Base-by-base conservation (phyloP, 805 yeast genomes). In the Nakazawaea pomicola region DNA sequence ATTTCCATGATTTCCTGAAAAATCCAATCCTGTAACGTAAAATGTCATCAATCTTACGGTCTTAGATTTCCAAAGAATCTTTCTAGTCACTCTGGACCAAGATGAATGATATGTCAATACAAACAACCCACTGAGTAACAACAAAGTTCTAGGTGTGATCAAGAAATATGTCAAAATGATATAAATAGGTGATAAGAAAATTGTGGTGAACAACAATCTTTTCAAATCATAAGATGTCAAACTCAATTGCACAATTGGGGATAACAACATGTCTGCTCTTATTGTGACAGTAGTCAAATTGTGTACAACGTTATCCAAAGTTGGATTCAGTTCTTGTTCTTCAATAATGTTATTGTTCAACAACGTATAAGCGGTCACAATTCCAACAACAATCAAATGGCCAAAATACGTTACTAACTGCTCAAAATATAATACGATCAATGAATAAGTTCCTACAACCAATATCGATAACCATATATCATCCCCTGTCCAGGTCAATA, bases 401-500 rank as follows among this genome's bases (percentile, higher is more conserved):
- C 96, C 96, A 44, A 82, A 70, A 70, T 86, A 88, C n/a, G 76
- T 76, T 28, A 87, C 72, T 40, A 89, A 60, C n/a, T 67, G 62
- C 53, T 89, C 95, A 56, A 85, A 86, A 61, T 89, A 86, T n/a
- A 83, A 61, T 16, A 87, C 84, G 4, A 73, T 55, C 4, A 83
- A 62, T 1, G 78, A 65, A 57, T 75, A 80, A 10, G 67, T 51
- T 2, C 77, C 64, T 18, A 83, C 72, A 34, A 83, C 52, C 20
- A 88, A 68, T 15, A 84, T 65, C 52, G 88, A 78, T 42, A 81
- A 62, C 87, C 91, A 88, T 25, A 74, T 68, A 57, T 87, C 93
- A 28, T 84, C 90, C 47, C 80, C 80, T 2, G 97, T 85, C 99
- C 99, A 91, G 0, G 98, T 90, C 28, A 86, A 60, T 29, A 89